phyloP scores from a whole-genome alignment of 345 rosid genomes.

The Geranium rotundifolium region DNA sequence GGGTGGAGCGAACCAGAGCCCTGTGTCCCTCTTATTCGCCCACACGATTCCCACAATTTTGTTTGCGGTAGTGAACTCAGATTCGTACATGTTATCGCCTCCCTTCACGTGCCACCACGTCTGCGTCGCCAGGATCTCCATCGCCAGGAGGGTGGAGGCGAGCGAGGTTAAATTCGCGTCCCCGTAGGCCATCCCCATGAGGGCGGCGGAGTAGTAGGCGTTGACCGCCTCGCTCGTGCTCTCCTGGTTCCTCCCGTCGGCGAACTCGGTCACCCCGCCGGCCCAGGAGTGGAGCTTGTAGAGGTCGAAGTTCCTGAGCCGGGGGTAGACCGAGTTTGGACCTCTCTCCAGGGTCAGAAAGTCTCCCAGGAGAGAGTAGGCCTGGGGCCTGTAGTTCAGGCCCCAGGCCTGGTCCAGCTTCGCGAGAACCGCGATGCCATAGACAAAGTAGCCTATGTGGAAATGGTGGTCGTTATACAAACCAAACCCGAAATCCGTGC shows the following conservation, averaged over 20 bases:
- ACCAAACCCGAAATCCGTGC: slow-evolving; percentile 86
- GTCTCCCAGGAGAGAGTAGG: slow-evolving; percentile 74
- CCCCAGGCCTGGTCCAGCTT: slow-evolving; percentile 88
- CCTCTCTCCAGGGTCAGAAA: slow-evolving; percentile 56
- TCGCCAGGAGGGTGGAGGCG: slow-evolving; percentile 54
- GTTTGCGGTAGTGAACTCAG: slow-evolving; percentile 63
- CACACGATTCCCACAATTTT: slow-evolving; percentile 76
- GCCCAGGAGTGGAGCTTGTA: slow-evolving; percentile 97
- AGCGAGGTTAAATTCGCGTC: slow-evolving; percentile 55
- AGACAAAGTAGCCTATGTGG: slow-evolving; percentile 83
- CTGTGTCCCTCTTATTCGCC: slow-evolving; percentile 86
- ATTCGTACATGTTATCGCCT: slow-evolving; percentile 37
- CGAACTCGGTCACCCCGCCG: slow-evolving; percentile 79
- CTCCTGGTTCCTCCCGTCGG: slow-evolving; percentile 81
- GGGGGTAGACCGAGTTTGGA: slow-evolving; percentile 44
- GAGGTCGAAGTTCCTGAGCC: slow-evolving; percentile 79
- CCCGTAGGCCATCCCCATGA: slow-evolving; percentile 88
- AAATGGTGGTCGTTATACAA: slow-evolving; percentile 70
- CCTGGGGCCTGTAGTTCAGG: slow-evolving; percentile 62
- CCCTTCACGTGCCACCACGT: slow-evolving; percentile 91
- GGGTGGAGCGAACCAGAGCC: slow-evolving; percentile 82
- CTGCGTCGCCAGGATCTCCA: slow-evolving; percentile 85
- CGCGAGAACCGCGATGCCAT: slow-evolving; percentile 74
- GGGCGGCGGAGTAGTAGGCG: slow-evolving; percentile 82
- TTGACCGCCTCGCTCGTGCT: slow-evolving; percentile 92